phyloP scores from a whole-genome alignment of 1,284 basidiomycete genomes.

The Rhodotorula mucilaginosa region DNA sequence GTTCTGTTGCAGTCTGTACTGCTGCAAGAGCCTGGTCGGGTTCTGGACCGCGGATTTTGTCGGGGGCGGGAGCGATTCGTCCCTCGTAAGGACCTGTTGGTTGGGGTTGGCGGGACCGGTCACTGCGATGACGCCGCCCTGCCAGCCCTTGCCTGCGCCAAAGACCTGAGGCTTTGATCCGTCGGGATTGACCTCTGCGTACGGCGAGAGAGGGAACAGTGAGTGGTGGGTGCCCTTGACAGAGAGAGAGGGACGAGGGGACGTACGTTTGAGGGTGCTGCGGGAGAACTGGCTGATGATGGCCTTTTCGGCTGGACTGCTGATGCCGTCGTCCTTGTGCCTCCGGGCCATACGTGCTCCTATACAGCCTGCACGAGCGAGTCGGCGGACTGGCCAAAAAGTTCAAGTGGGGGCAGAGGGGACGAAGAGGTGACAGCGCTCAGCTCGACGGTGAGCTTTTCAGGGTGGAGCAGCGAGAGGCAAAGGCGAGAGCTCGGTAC shows the following conservation, averaged over 20 bases:
- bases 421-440: too few relatives aligned
- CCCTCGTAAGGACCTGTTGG: background rate
- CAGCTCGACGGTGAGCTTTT: background rate
- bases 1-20: background rate
- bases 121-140: background rate
- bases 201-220: background rate
- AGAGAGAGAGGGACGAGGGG: background rate
- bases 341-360: too few relatives aligned
- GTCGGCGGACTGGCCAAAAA: too few relatives aligned
- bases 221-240: background rate
- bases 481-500: background rate
- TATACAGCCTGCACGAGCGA: too few relatives aligned
- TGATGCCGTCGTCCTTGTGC: too few relatives aligned
- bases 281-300: background rate
- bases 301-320: too few relatives aligned
- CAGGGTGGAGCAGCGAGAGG: background rate
- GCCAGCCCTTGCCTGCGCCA: conserved; percentile 5
- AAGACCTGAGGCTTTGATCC: too few relatives aligned
- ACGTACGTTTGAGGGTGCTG: background rate
- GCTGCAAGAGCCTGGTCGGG: background rate
- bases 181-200: background rate
- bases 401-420: too few relatives aligned
- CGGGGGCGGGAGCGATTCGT: background rate
- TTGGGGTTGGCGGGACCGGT: too few relatives aligned
- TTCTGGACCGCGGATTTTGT: background rate